Base-by-base conservation (phyloP, 345 rosid species). In the Durio zibethinus region DNA sequence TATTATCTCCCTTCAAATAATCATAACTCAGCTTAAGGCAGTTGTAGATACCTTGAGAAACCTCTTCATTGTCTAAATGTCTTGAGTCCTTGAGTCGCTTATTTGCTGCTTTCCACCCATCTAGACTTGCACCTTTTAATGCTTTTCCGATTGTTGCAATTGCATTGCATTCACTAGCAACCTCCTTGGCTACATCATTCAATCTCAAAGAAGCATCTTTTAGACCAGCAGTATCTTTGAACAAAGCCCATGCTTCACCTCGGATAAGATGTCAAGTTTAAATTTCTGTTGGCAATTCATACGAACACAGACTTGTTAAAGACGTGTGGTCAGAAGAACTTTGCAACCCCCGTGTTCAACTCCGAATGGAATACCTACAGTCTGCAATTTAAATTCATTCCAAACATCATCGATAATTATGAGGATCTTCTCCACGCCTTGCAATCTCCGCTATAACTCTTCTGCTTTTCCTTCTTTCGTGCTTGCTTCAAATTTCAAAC, bases 391-490 rank as follows among this genome's bases (percentile, higher is more conserved):
- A 18, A 71, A 23, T 0, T 23, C 27, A 3, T 25, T 27, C 74
- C 54, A 70, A 29, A 70, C 57, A 45, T 70, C 56, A 25, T 70
- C 74, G 47, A 27, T 8, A 16, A 71, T 71, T 4, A 71, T 29
- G 9, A 71, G 74, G 4, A 43, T 16, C 59, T 11, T 71, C 2
- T 71, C 18, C 11, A 20, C 16, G 29, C 3, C 11, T 31, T 71
- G 48, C 12, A 71, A 18, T 18, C 59, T 23, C 21, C 5, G 11
- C 11, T 31, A 20, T 9, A 43, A 48, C n/a, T 25, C 16, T 12
- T 16, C 3, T 14, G 35, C 38, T 25, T 27, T 69, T 0, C 20
- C 54, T 45, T 69, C 33, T 27, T 23, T 31, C 0, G 14, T 68
- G 0, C 12, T 10, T 38, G 21, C 10, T 38, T 14, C 52, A 15